Conservation (phyloP, 768 basidiomycete genomes). For the Lactarius quietus region DNA sequence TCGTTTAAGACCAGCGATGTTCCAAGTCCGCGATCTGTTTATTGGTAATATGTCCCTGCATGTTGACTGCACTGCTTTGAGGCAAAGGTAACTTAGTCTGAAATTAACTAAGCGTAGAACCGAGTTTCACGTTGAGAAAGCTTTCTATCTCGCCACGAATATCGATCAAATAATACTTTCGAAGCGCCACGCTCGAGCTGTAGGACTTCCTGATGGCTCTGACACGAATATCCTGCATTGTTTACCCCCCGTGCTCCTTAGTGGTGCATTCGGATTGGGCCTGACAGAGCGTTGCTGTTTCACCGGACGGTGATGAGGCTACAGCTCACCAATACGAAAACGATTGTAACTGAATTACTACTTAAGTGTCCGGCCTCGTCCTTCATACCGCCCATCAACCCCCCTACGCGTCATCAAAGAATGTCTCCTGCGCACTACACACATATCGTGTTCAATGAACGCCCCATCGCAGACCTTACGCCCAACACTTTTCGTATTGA, state of each 20-base stretch:
- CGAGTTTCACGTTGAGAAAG: background rate
- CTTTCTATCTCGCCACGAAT: background rate
- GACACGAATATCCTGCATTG: no score
- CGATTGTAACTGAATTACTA: no score
- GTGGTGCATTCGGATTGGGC: no score
- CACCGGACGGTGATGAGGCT: no score
- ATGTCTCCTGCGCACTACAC: conserved; percentile 41
- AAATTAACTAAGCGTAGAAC: background rate
- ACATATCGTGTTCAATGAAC: conserved; percentile 69
- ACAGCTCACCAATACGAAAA: no score
- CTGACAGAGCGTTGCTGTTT: no score
- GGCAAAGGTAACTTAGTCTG: background rate
- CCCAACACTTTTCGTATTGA: conserved; percentile 71
- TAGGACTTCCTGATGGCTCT: no score
- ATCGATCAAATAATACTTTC: background rate
- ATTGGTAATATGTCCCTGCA: background rate
- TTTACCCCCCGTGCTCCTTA: no score
- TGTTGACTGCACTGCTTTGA: background rate
- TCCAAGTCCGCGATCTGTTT: background rate
- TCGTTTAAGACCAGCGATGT: background rate
- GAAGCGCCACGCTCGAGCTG: no score
- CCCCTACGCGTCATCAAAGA: background rate
- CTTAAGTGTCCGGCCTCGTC: no score
- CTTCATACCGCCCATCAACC: no score
- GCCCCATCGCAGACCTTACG: conserved; percentile 65